Conservation (phyloP, 2,329 filamentous ascomycete species). For the Aspergillus costaricaensis region DNA sequence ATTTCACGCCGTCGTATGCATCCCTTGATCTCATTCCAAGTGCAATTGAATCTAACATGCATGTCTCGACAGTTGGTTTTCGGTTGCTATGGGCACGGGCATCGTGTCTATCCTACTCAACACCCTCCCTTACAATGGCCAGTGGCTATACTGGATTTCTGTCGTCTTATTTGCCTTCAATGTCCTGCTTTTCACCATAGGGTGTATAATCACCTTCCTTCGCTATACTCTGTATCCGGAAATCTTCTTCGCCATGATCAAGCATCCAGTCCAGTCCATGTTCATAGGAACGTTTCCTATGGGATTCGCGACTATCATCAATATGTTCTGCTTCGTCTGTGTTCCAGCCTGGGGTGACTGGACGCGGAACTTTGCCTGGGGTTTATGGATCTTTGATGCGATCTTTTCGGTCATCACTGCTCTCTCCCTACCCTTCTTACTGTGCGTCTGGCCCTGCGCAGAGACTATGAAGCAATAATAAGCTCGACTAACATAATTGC, state of each 20-base stretch:
- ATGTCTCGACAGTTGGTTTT: constrained; percentile 39
- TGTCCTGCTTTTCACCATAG: constrained; percentile 36
- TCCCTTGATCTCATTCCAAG: neutral
- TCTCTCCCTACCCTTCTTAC: constrained; percentile 58
- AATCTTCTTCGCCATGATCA: constrained; percentile 67
- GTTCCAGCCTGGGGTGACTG: constrained; percentile 62
- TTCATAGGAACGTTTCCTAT: constrained; percentile 71
- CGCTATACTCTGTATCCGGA: constrained; percentile 67
- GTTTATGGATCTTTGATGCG: constrained; percentile 61
- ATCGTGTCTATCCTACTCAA: constrained; percentile 44
- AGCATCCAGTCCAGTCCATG: constrained; percentile 66
- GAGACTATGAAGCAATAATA: neutral
- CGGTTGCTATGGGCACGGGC: constrained; percentile 46
- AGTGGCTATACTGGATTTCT: constrained; percentile 44
- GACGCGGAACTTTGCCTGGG: constrained; percentile 59
- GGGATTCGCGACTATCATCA: constrained; percentile 68
- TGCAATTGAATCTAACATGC: constrained; percentile 2
- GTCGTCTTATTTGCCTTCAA: constrained; percentile 41
- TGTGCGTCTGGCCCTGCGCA: constrained; percentile 42
- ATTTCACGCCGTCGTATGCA: constrained; percentile 48
- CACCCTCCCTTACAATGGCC: constrained; percentile 41
- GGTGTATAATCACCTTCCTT: constrained; percentile 54
- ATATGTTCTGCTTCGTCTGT: constrained; percentile 64
- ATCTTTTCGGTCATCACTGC: constrained; percentile 56
- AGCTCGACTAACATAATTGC: neutral